Evolutionary conservation across 495 filamentous ascomycete genomes (phyloP).

Genomic region (Ramalina peruviana): DNA sequence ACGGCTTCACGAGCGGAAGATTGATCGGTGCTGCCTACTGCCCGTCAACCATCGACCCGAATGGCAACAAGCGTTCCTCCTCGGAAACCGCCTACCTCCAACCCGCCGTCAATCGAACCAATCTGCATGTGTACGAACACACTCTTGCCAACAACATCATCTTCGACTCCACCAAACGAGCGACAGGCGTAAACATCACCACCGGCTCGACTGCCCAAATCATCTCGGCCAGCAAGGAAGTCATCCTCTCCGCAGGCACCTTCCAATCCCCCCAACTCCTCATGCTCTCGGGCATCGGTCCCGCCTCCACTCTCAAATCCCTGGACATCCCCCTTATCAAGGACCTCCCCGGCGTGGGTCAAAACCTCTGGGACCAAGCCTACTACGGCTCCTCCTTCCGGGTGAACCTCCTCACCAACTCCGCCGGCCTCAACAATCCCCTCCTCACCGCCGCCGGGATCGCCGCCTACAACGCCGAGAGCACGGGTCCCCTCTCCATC

Average conservation of each 20-base stretch:
- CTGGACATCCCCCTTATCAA: conserved; percentile 19
- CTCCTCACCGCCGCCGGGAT: neutral
- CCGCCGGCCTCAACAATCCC: neutral
- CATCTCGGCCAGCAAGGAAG: conserved; percentile 36
- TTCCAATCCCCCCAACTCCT: conserved; percentile 41
- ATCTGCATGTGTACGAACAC: conserved; percentile 8
- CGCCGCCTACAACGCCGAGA: neutral
- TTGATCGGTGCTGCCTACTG: conserved; percentile 17
- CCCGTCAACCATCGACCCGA: conserved; percentile 15
- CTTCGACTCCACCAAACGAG: neutral
- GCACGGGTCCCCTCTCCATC: conserved; percentile 3
- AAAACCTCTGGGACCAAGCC: conserved; percentile 29
- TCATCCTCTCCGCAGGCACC: conserved; percentile 46
- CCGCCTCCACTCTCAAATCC: conserved; percentile 17
- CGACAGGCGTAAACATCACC: conserved; percentile 7
- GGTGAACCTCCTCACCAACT: conserved; percentile 15
- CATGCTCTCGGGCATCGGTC: conserved; percentile 50
- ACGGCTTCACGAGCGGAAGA: conserved; percentile 24
- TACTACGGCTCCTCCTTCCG: conserved; percentile 4
- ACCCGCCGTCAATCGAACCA: conserved; percentile 3
- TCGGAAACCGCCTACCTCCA: conserved; percentile 22
- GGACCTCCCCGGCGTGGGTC: conserved; percentile 36
- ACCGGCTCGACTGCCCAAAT: conserved; percentile 17
- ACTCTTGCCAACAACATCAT: conserved; percentile 10
- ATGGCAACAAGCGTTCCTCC: conserved; percentile 4